Conservation (phyloP, 129 eudicot species). For the Calendula officinalis region DNA sequence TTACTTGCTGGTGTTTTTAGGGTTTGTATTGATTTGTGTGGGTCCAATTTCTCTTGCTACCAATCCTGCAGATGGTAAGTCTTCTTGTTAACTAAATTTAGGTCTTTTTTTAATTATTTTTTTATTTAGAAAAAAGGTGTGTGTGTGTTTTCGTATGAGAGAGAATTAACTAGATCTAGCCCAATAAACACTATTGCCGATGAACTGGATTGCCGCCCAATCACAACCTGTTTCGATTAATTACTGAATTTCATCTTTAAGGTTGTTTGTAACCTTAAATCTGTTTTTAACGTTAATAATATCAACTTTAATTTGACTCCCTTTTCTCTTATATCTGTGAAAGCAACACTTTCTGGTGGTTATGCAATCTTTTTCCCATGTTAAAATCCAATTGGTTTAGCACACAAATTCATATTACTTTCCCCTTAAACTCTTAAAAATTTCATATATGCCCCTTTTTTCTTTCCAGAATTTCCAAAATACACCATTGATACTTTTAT, state of each 20-base stretch:
- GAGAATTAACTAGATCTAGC: constrained; percentile 31
- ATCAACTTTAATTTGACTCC: constrained; percentile 11
- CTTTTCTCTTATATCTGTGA: neutral
- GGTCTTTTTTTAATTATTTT: constrained; percentile 16
- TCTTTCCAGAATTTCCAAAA: neutral
- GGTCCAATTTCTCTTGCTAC: constrained; percentile 51
- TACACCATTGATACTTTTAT: neutral
- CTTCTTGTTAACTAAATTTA: constrained; percentile 3
- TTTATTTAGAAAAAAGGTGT: neutral
- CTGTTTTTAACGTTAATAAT: neutral
- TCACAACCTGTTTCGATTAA: constrained; percentile 8
- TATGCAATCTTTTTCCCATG: neutral
- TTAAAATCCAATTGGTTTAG: neutral
- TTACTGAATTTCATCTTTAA: constrained; percentile 2
- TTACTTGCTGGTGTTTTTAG: constrained; percentile 36
- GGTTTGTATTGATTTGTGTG: constrained; percentile 36
- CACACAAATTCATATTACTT: neutral
- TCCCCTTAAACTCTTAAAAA: constrained; percentile 3
- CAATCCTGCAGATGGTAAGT: constrained; percentile 76
- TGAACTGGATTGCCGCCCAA: constrained; percentile 9
- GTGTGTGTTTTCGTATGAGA: constrained; percentile 18
- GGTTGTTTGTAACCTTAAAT: neutral
- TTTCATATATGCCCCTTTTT: neutral
- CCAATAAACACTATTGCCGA: constrained; percentile 9
- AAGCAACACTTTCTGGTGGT: constrained; percentile 13